These are phyloP conservation scores for Eutypella sp. DNA, from an alignment of 2,329 filamentous ascomycete genomes.

Conservation along the genomic window DNA sequence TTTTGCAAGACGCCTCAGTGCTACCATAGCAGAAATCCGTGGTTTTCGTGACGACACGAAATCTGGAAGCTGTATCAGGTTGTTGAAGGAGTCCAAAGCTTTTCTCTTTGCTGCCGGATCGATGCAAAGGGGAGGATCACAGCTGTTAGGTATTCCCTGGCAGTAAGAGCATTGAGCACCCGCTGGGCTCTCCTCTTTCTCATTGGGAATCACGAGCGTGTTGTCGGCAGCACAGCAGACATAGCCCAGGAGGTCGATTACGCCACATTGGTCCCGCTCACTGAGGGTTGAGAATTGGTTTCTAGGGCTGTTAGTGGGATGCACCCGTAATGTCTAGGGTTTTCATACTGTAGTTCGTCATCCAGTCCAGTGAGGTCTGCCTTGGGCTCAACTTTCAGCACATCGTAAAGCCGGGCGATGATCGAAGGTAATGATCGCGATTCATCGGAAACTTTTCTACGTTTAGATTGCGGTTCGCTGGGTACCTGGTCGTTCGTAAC, in stretches of 20 bases:
- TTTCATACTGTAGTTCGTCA: constrained; percentile 44
- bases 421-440: constrained; percentile 17
- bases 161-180: constrained; percentile 20
- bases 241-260: constrained; percentile 51
- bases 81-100: constrained; percentile 41
- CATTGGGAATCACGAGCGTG: constrained; percentile 29
- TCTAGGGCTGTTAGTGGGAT: constrained; percentile 28
- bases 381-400: constrained; percentile 23
- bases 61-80: constrained; percentile 37
- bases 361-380: constrained; percentile 26
- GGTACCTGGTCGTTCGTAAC: constrained; percentile 1
- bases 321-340: constrained; percentile 4
- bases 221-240: constrained; percentile 52
- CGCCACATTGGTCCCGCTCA: constrained; percentile 45
- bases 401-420: constrained; percentile 19
- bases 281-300: constrained; percentile 39
- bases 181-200: constrained; percentile 1
- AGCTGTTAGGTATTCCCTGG: constrained; percentile 4
- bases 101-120: constrained; percentile 27
- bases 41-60: constrained; percentile 54
- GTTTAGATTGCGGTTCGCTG: constrained; percentile 22
- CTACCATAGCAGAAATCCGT: constrained; percentile 66
- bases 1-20: constrained; percentile 62
- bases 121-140: constrained; percentile 8
- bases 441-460: constrained; percentile 24